Evolutionary conservation across 345 rosid genomes (phyloP).

Genomic region (Eucalyptus rudis): DNA sequence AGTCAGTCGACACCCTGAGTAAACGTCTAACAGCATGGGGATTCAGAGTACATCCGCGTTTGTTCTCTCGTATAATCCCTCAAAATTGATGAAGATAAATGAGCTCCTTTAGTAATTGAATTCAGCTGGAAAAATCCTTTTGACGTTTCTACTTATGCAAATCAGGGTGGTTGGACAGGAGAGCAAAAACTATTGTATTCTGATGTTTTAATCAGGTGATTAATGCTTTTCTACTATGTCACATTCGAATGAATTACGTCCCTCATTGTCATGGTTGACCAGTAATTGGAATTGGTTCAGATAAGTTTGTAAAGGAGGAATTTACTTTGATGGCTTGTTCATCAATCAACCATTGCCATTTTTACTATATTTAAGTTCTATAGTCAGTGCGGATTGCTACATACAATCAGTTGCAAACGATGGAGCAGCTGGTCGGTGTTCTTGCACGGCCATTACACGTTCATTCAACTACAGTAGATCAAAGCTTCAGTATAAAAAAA

Average conservation of each 20-base stretch:
- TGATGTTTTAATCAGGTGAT: constrained; percentile 72
- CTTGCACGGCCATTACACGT: background rate
- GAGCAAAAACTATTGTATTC: constrained; percentile 22
- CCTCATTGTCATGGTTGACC: background rate
- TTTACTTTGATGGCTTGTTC: background rate
- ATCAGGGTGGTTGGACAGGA: constrained; percentile 23
- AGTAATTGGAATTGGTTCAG: background rate
- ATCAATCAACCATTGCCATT: background rate
- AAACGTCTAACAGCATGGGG: background rate
- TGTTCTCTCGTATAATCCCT: background rate
- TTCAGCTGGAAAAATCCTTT: background rate
- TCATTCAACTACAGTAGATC: background rate
- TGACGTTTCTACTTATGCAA: background rate
- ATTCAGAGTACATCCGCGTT: background rate
- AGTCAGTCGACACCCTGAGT: too few relatives aligned
- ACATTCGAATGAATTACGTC: background rate
- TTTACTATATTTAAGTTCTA: background rate
- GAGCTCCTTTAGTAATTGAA: too few relatives aligned
- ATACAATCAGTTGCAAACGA: constrained; percentile 69
- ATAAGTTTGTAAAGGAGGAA: background rate
- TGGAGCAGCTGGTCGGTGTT: constrained; percentile 31
- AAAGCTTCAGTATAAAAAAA: background rate
- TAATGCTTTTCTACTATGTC: background rate
- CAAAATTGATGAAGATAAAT: too few relatives aligned
- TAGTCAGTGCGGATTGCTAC: constrained; percentile 60